Evolutionary conservation across 2,329 filamentous ascomycete genomes (phyloP).

Genomic region (Alternaria hordeiaustralica): DNA sequence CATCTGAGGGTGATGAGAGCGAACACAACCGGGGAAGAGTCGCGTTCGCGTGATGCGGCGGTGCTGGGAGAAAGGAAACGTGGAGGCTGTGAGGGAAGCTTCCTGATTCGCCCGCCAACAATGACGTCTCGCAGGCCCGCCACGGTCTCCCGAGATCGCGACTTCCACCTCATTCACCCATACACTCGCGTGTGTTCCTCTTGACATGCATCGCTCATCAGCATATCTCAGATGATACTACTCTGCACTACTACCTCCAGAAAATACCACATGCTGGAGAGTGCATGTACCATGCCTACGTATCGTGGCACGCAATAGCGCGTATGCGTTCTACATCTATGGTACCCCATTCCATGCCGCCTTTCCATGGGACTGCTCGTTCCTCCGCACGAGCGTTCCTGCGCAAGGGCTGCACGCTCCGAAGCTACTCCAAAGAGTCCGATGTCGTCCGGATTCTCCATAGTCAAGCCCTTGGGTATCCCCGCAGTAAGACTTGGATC

Average conservation of each 20-base stretch:
- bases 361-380: background rate
- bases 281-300: background rate
- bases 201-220: background rate
- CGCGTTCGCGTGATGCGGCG: constrained; percentile 12
- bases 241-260: background rate
- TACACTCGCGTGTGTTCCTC: background rate
- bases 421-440: background rate
- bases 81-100: constrained; percentile 8
- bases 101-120: constrained; percentile 8
- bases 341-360: background rate
- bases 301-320: background rate
- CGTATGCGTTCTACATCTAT: background rate
- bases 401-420: background rate
- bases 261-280: background rate
- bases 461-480: constrained; percentile 13
- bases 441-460: constrained; percentile 3
- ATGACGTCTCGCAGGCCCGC: constrained; percentile 9
- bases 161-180: background rate
- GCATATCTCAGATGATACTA: background rate
- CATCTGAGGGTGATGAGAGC: constrained; percentile 14
- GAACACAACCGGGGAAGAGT: constrained; percentile 12
- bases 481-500: constrained; percentile 14
- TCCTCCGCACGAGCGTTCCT: constrained; percentile 7
- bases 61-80: constrained; percentile 18
- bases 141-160: background rate